Evolutionary conservation across 1,139 yeast genomes (phyloP), one percentile per base, ranked within the genome.

Genomic region (Blastobotrys arbuscula): DNA sequence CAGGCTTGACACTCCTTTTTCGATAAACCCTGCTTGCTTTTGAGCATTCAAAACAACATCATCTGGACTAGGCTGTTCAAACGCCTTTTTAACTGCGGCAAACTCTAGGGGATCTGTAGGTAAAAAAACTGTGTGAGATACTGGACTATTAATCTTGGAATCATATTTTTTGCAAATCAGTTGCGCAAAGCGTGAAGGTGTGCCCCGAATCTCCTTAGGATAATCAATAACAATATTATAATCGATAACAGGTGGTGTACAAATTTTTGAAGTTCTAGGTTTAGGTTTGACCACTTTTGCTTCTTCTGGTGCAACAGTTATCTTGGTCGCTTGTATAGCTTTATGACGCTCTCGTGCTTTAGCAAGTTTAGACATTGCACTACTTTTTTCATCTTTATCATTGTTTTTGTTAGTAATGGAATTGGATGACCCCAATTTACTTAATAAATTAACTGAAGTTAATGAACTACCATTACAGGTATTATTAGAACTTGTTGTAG

Each of bases 41-140:
- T 85, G 95, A 0, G 90, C 89, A 45, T 72, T 67, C 45, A 78
- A 63, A 9, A 84, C 75, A 47, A 75, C 68, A 60, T 88, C 96
- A 67, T 89, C 97, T 2, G 97, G 97, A 58, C 95, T 84, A 13
- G 89, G 90, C 52, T 74, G 70, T 19, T 67, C 64, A 61, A 89
- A 89, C 54, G 82, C 85, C 39, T 71, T 62, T 42, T 74, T 70
- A 7, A 78, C 77, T 5, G 5, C 3, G n/a, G n/a, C n/a, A n/a
- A n/a, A n/a, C 53, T 70, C 45, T 19, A 36, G 9, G 2, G 12
- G 10, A 62, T 69, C 63, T 68, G 55, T 47, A 12, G 65, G 56
- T 9, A 59, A 49, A 36, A 53, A 51, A 16, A 59, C 71, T 60
- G 70, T 55, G 70, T 74, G 70, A 66, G 81, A 70, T 5, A 45